phyloP scores from a whole-genome alignment of 1,284 basidiomycete genomes.

The Moesziomyces parantarcticus region DNA sequence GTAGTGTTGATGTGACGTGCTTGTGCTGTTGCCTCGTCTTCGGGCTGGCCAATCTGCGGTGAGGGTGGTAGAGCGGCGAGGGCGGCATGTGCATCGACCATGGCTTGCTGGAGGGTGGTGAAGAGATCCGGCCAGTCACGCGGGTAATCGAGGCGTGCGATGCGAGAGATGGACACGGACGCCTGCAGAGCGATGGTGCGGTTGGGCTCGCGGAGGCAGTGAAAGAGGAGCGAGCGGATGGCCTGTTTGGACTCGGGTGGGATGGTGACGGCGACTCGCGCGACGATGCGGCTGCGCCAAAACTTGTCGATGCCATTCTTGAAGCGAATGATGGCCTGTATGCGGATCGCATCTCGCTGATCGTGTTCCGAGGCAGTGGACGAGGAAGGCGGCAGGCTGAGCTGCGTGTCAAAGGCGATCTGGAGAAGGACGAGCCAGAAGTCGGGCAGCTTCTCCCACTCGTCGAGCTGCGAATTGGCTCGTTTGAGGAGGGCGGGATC shows the following conservation, averaged over 20 bases:
- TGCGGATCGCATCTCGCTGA: slow-evolving; percentile 42
- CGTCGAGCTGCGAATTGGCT: slow-evolving; percentile 50
- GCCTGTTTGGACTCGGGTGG: slow-evolving; percentile 52
- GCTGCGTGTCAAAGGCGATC: slow-evolving; percentile 52
- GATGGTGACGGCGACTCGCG: slow-evolving; percentile 56
- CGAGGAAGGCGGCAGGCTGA: slow-evolving; percentile 11
- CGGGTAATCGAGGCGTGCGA: slow-evolving; percentile 64
- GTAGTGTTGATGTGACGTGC: slow-evolving; percentile 41
- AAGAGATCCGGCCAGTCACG: slow-evolving; percentile 63
- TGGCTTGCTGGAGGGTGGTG: slow-evolving; percentile 50
- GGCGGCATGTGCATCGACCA: slow-evolving; percentile 51
- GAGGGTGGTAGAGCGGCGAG: slow-evolving; percentile 30
- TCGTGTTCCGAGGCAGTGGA: slow-evolving; percentile 14
- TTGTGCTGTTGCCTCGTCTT: slow-evolving; percentile 16
- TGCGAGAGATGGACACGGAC: slow-evolving; percentile 57
- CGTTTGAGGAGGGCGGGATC: slow-evolving; percentile 29
- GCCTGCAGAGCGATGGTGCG: slow-evolving; percentile 61
- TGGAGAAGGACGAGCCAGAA: slow-evolving; percentile 59
- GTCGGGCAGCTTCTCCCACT: slow-evolving; percentile 55
- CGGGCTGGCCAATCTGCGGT: slow-evolving; percentile 31
- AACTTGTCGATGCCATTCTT: slow-evolving; percentile 66
- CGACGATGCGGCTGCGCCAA: slow-evolving; percentile 62
- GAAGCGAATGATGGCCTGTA: slow-evolving; percentile 65
- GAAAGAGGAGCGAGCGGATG: slow-evolving; percentile 53
- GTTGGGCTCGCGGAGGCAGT: slow-evolving; percentile 59